Percentiles rank a stretch among this genome's conserved stretches.
phyloP scores from a whole-genome alignment of 805 yeast species.

The Yarrowia sp. region DNA sequence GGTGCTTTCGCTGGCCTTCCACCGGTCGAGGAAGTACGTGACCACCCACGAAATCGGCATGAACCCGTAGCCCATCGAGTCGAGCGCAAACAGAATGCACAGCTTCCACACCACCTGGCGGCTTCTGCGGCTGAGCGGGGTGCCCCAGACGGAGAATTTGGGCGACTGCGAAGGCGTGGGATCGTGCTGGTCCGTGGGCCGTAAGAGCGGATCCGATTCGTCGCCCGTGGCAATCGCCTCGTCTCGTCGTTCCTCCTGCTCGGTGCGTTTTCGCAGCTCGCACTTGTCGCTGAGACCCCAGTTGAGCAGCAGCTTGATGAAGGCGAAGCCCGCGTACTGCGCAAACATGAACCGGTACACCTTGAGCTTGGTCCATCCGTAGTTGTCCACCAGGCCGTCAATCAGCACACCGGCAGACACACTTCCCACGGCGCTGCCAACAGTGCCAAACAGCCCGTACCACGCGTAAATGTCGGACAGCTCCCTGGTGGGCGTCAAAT shows the following conservation, averaged over 20 bases:
- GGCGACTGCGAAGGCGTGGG: neutral
- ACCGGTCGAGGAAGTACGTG: conserved; percentile 71
- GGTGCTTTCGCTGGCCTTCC: conserved; percentile 59
- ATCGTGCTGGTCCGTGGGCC: conserved; percentile 12
- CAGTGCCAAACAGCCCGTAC: conserved; percentile 60
- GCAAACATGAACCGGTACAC: conserved; percentile 66
- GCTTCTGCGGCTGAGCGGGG: conserved; percentile 44
- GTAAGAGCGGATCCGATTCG: conserved; percentile 9
- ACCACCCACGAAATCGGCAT: conserved; percentile 90
- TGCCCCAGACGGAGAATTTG: conserved; percentile 36
- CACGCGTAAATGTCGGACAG: conserved; percentile 65
- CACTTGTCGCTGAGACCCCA: conserved; percentile 55
- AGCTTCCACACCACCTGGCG: conserved; percentile 41
- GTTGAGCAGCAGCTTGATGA: conserved; percentile 56
- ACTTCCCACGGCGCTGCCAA: conserved; percentile 58
- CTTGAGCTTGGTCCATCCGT: conserved; percentile 50
- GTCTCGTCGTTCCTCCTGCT: conserved; percentile 1
- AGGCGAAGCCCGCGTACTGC: conserved; percentile 62
- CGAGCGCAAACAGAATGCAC: conserved; percentile 67
- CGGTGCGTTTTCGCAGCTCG: conserved; percentile 48
- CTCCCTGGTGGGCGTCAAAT: conserved; percentile 53
- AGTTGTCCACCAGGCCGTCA: conserved; percentile 41
- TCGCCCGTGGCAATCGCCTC: conserved; percentile 6
- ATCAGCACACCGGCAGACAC: conserved; percentile 53
- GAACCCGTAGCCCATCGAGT: conserved; percentile 87